Percentiles rank a stretch among this genome's conserved stretches.
Conservation (phyloP, 192 early-diverging fungal genomes). For the Phycomyces blakesleeanus region DNA sequence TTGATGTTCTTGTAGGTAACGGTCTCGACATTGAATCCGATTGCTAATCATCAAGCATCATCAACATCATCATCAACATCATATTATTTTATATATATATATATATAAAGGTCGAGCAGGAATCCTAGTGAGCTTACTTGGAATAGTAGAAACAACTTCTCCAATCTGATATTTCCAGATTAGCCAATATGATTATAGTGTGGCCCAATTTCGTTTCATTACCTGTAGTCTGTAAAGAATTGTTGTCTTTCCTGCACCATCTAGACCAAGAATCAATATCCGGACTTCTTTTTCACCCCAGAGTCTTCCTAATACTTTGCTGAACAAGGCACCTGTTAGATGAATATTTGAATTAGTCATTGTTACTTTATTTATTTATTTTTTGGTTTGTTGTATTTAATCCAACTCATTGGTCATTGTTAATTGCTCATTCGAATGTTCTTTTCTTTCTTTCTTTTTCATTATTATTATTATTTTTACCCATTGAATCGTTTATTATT, state of each 20-base stretch:
- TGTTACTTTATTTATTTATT: too few species aligned
- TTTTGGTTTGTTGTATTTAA: too few species aligned
- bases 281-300: slow-evolving; percentile 96
- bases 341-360: not conserved
- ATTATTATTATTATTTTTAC: too few species aligned
- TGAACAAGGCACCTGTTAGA: slow-evolving; percentile 73
- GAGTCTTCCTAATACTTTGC: slow-evolving; percentile 67
- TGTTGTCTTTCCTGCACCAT: slow-evolving; percentile 96
- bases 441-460: too few species aligned
- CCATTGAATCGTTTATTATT: too few species aligned
- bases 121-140: slow-evolving; percentile 59
- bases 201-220: too few species aligned
- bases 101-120: not conserved
- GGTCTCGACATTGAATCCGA: slow-evolving; percentile 89
- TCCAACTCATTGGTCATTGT: too few species aligned
- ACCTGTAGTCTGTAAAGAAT: slow-evolving; percentile 94
- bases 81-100: slow-evolving; percentile 3
- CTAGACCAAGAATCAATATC: slow-evolving; percentile 93
- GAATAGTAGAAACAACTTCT: slow-evolving; percentile 96
- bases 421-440: too few species aligned
- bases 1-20: slow-evolving; percentile 97
- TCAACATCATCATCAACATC: too few species aligned
- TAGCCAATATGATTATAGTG: slow-evolving; percentile 36
- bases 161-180: slow-evolving; percentile 65
- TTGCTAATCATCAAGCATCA: slow-evolving; percentile 38